Conservation (phyloP, 768 basidiomycete genomes). For the Pholiota conissans region DNA sequence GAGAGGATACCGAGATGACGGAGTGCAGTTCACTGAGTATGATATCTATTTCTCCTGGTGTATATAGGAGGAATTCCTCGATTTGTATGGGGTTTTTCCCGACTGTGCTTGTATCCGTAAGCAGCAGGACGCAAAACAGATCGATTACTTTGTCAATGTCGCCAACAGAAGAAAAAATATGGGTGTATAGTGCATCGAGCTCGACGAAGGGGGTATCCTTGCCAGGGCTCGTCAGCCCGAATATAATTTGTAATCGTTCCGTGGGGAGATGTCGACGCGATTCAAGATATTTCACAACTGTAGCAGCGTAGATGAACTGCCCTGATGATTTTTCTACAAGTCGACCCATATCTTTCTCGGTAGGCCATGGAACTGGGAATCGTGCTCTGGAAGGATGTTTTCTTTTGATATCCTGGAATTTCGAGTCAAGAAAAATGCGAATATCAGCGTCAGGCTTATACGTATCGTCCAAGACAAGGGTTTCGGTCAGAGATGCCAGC, state of each 20-base stretch:
- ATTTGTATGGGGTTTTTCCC: background rate
- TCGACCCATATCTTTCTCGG: background rate
- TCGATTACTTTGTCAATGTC: conserved; percentile 11
- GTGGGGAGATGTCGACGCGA: conserved; percentile 5
- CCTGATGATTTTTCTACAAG: conserved; percentile 16
- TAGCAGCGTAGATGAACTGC: conserved; percentile 18
- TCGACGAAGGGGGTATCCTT: conserved; percentile 16
- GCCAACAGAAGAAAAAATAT: conserved; percentile 13
- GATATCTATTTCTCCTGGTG: conserved; percentile 13
- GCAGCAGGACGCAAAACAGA: conserved; percentile 4
- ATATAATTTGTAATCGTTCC: conserved; percentile 8
- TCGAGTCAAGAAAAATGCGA: conserved; percentile 6
- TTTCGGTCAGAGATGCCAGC: background rate
- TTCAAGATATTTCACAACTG: conserved; percentile 13
- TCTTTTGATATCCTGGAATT: conserved; percentile 11
- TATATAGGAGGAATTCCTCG: conserved; percentile 8
- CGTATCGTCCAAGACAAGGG: conserved; percentile 7
- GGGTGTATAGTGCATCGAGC: conserved; percentile 18
- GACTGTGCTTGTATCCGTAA: background rate
- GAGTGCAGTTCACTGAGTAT: conserved; percentile 16
- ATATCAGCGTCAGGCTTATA: conserved; percentile 13
- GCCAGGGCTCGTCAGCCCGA: conserved; percentile 3
- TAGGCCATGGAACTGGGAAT: conserved; percentile 5
- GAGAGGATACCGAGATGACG: background rate
- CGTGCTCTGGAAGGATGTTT: conserved; percentile 8